phyloP scores from a whole-genome alignment of 192 early-diverging fungal genomes.

The Fimicolochytrium jonesii region DNA sequence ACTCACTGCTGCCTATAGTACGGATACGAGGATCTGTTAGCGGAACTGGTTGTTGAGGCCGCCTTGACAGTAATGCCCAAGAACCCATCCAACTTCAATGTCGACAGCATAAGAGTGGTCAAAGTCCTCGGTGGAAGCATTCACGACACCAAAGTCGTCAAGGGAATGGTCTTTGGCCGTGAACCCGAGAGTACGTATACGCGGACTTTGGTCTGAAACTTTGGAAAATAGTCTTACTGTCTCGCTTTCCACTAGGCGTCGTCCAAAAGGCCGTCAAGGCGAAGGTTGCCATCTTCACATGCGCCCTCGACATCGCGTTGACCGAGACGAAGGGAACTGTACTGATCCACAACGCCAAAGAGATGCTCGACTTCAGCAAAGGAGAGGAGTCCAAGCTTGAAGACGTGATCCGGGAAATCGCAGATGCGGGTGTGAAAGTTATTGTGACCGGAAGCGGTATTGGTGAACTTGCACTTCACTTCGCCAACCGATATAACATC shows the following conservation, averaged over 20 bases:
- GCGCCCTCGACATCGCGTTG: slow-evolving; percentile 85
- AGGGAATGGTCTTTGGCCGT: slow-evolving; percentile 96
- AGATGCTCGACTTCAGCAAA: slow-evolving; percentile 95
- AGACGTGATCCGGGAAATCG: slow-evolving; percentile 78
- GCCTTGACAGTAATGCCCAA: slow-evolving; percentile 87
- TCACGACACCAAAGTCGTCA: slow-evolving; percentile 82
- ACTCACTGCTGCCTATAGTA: slow-evolving; percentile 56
- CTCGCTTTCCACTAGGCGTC: slow-evolving; percentile 49
- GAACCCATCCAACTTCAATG: slow-evolving; percentile 83
- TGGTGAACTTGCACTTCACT: slow-evolving; percentile 94
- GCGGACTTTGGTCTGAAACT: too few species aligned
- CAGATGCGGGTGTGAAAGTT: slow-evolving; percentile 86
- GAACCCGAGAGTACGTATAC: slow-evolving; percentile 69
- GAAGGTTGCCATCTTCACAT: slow-evolving; percentile 92
- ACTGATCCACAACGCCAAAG: slow-evolving; percentile 89
- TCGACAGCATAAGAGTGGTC: slow-evolving; percentile 93
- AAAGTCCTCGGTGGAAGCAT: slow-evolving; percentile 93
- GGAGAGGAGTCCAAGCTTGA: slow-evolving; percentile 93
- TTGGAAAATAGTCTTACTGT: not conserved
- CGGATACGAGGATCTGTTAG: slow-evolving; percentile 88
- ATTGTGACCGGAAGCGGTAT: slow-evolving; percentile 84
- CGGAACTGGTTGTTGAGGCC: slow-evolving; percentile 77
- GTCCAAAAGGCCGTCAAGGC: slow-evolving; percentile 70
- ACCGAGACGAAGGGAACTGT: slow-evolving; percentile 99
- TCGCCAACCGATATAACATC: slow-evolving; percentile 86